Base-by-base conservation (phyloP, 768 basidiomycete species). In the Boletus rubescentipes region DNA sequence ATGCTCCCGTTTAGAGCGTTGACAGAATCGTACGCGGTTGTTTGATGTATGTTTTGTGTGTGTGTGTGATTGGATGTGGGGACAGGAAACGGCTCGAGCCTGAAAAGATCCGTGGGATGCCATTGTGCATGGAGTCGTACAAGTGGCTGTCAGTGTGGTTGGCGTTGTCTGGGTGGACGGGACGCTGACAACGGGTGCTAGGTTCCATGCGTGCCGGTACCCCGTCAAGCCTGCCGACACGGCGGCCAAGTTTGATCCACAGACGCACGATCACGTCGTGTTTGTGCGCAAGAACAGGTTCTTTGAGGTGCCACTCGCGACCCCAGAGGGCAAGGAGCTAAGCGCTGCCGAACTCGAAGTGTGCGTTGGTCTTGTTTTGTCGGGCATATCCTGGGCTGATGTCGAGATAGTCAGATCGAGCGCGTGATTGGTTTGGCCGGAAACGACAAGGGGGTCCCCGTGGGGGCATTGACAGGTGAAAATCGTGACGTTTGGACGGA, bases 101-200 rank as follows among this genome's bases (percentile, higher is more conserved):
- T 1, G 96, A 99, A 64, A 93, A 84, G 70, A 80, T 88, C 21
- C 80, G 82, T 51, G 85, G 82, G 21, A 75, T 75, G 15, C 93
- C 97, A 2, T 77, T 98, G 9, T 88, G 89, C 72, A 97, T 96
- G 92, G 77, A 77, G 0, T 92, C 92, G n/a, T 97, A 96, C 81
- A 87, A 93, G 69, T 96, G 93, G 87, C 79, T 98, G 78, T 87
- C 61, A 72, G 85, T 59, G 15, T 2, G 35, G 6, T 2, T 12
- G 26, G 42, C 18, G 16, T 10, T 18, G 4, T 42, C 7, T 45
- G 1, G 45, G 10, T 16, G 16, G 4, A 26, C 14, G 41, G 38
- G 30, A 1, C 15, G 53, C 40, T 64, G 51, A 64, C 32, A 30
- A 9, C 12, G 14, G 26, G 8, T 26, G 51, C 37, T 58, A 90